A percentile compares a stretch with the other conserved stretches of the same genome.
Evolutionary conservation across 2,329 filamentous ascomycete species (phyloP).

Genomic region (Sporothrix pallida): DNA sequence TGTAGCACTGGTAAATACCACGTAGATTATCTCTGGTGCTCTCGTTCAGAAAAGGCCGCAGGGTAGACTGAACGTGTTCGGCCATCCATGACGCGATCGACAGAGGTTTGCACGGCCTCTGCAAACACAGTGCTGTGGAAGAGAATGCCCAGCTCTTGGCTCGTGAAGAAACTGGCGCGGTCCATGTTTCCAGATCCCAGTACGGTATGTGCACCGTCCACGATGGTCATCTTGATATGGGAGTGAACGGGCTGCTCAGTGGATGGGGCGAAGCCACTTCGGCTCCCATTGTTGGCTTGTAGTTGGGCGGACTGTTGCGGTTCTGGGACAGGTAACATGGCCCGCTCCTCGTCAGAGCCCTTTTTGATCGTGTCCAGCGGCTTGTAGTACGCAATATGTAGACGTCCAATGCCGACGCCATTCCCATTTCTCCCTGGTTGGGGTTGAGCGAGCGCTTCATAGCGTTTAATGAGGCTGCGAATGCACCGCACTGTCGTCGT

Average conservation of each 20-base stretch:
- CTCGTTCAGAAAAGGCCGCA: background rate
- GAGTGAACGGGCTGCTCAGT: constrained; percentile 70
- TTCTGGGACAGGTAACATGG: background rate
- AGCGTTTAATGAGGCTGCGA: constrained; percentile 61
- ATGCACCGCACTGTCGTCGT: constrained; percentile 74
- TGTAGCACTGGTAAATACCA: background rate
- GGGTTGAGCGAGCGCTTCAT: constrained; percentile 46
- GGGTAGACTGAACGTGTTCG: constrained; percentile 40
- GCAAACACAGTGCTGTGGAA: constrained; percentile 52
- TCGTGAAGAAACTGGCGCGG: constrained; percentile 84
- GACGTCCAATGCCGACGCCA: constrained; percentile 49
- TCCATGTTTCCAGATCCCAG: constrained; percentile 85
- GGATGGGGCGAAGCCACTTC: constrained; percentile 37
- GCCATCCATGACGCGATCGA: constrained; percentile 45
- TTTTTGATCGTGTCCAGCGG: constrained; percentile 34
- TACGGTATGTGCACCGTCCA: constrained; percentile 71
- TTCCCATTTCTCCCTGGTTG: background rate
- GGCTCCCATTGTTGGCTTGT: constrained; percentile 11
- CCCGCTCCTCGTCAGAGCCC: constrained; percentile 34
- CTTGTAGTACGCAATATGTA: constrained; percentile 66
- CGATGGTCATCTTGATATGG: constrained; percentile 77
- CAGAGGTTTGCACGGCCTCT: constrained; percentile 41
- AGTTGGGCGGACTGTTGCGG: background rate
- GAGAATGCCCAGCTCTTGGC: constrained; percentile 77
- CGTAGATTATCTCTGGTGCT: no score